Evolutionary conservation across 2,329 filamentous ascomycete species (phyloP), one percentile per base, ranked within the genome.

Genomic region (Colletotrichum aenigma): DNA sequence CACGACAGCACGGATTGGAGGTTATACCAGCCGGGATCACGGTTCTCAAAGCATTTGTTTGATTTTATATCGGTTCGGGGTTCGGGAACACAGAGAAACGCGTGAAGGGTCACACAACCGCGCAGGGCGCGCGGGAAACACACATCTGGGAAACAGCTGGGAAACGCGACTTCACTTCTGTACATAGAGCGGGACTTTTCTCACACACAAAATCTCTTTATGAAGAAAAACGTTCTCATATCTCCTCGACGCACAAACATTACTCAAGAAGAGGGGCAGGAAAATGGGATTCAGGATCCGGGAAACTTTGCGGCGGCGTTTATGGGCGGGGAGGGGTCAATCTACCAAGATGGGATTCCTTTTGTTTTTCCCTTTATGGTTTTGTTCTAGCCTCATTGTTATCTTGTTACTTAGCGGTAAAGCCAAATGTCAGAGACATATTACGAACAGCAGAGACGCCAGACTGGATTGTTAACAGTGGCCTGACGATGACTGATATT

Each of bases 11-110:
- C 52, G 72, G 68, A 66, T 67, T 75, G 58, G 64, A 75, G 18
- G 64, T 73, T 73, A 75, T 75, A 73, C 73, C 73, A 75, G 56
- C 55, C 26, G 73, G 62, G 32, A 61, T 71, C 34, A 75, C 62
- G 70, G 64, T 67, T 70, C 43, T 38, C 58, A 62, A 38, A 64
- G 71, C 71, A 70, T 74, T 56, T 21, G 12, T 55, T 26, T 67
- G 48, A 32, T 55, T 32, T 16, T 48, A 48, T 9, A 48, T n/a
- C 38, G 18, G 38, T 48, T n/a, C 9, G 18, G 38, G 38, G 38
- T 48, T 12, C 38, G 18, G 38, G 38, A n/a, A 48, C 38, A 48
- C 38, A 48, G 38, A 48, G 38, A 48, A 43, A 18, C n/a, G 24
- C 16, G 38, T 16, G 56, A 65, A 32, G 21, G 36, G 28, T 48